Conservation (phyloP, 1,284 basidiomycete species). For the Fomitopsis pinicola region DNA sequence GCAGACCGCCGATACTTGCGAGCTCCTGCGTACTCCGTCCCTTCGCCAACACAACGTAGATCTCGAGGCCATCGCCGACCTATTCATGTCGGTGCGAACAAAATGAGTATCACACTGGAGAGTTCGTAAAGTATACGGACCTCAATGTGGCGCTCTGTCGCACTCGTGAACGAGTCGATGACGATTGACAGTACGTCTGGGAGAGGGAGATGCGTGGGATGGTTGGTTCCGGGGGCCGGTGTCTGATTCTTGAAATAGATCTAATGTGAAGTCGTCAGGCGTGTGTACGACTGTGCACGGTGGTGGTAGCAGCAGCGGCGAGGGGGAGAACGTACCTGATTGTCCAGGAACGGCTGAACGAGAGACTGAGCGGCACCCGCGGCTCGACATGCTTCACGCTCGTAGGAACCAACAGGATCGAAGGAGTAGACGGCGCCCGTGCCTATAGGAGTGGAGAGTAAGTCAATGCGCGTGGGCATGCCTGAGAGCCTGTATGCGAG, state of each 20-base stretch:
- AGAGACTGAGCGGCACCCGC: conserved; percentile 89
- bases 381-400: conserved; percentile 91
- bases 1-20: conserved; percentile 51
- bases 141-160: conserved; percentile 96
- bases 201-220: conserved; percentile 80
- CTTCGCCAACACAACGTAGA: conserved; percentile 79
- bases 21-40: conserved; percentile 62
- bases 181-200: conserved; percentile 79
- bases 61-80: conserved; percentile 93
- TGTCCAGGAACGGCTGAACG: conserved; percentile 94
- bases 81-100: conserved; percentile 25
- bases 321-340: conserved; percentile 61
- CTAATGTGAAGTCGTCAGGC: conserved; percentile 36
- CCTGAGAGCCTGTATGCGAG: conserved; percentile 2
- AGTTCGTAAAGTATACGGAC: conserved; percentile 33
- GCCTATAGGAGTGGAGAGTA: conserved; percentile 40
- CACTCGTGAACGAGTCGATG: conserved; percentile 89
- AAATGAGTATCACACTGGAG: not conserved
- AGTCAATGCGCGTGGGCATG: not conserved
- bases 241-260: conserved; percentile 96
- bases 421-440: conserved; percentile 96
- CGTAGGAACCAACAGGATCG: conserved; percentile 94
- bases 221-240: conserved; percentile 58
- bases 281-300: conserved; percentile 3
- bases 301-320: conserved; percentile 7